Base-by-base conservation (phyloP, 441 rosid genomes). In the Arabidopsis hybrid region DNA sequence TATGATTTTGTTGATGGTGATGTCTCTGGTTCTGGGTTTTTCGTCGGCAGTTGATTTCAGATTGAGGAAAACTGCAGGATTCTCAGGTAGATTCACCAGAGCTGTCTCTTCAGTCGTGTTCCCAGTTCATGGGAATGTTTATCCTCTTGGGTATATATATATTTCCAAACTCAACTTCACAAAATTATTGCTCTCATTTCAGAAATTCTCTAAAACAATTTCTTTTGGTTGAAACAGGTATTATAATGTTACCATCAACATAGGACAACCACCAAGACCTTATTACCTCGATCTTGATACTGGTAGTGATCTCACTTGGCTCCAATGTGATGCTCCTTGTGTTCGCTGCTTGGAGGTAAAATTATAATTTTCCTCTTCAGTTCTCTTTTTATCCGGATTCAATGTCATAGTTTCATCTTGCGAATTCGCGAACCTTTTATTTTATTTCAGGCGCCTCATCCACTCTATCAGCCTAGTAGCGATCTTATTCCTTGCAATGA, bases 241-340 rank as follows among this genome's bases (percentile, higher is more conserved):
- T 68, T 95, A 90, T 32, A 94, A 90, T 57, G 83, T 86, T 18
- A 92, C 97, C 3, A 56, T 94, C 53, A 62, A 69, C 62, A 73
- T 95, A 14, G 97, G 99, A 45, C 93, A 85, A 32, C 96, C 96
- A 9, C 75, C 93, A 51, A 86, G 79, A 58, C 97, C 99, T 5
- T 95, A 92, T 81, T 95, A 84, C 81, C 91, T 95, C 62, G 97
- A 95, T 83, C 85, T 89, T 16, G 97, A 95, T 51, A 89, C 97
- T 6, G 99, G 97, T 39, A 95, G 97, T 79, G 97, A 95, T 67
- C 97, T 95, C 55, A 92, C 97, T 63, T 92, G 96, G 97, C 97
- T 95, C 78, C 97, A 95, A 69, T 95, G 99, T 47, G 86, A 89
- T 76, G 92, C 86, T 43, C 97, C 93, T 50, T 79, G 93, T 68